Base-by-base conservation (phyloP, 2,329 filamentous ascomycete genomes). In the Sporothrix protearum region DNA sequence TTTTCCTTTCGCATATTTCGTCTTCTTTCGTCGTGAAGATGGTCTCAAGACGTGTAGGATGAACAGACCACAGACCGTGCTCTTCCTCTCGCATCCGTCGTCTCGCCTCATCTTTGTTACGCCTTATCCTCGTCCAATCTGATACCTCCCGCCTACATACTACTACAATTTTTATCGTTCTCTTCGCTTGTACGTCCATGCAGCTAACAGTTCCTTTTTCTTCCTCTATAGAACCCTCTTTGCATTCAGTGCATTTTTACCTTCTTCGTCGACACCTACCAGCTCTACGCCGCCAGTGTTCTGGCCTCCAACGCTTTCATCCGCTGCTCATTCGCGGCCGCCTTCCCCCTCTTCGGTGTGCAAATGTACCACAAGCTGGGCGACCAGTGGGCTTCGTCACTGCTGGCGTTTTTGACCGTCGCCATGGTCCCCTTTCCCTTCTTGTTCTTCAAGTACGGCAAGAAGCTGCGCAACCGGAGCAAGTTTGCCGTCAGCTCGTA, bases 271-370 rank as follows among this genome's bases (percentile, higher is more conserved):
- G 92, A 93, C 79, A 90, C 91, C 28, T 94, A 94, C 80, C 90
- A 91, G 70, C 80, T 88, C 33, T 93, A 92, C 78, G 91, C 91
- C 33, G 92, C 92, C 63, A 89, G 86, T 72, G 93, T 93, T 3
- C 85, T 97, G 79, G 93, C 94, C 14, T 93, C 93, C 59, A 96
- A 97, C 77, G 91, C 90, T 63, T 92, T 96, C 79, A 87, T 91
- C 71, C 87, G 94, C 69, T 93, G 90, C 74, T 84, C 86, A 25
- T 96, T 96, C 82, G 94, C 91, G 7, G 93, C 92, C 69, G 87
- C 88, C 3, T 94, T 94, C 76, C 91, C 92, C 16, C 82, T 94
- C 2, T 94, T 94, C 78, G 91, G 91, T 19, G 85, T 88, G 36
- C 90, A 89, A 75, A 88, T 94, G 89, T 95, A 93, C 77, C 78